These are phyloP conservation scores for Hygrophorus russula DNA, from an alignment of 768 basidiomycete genomes.

Conservation along the genomic window DNA sequence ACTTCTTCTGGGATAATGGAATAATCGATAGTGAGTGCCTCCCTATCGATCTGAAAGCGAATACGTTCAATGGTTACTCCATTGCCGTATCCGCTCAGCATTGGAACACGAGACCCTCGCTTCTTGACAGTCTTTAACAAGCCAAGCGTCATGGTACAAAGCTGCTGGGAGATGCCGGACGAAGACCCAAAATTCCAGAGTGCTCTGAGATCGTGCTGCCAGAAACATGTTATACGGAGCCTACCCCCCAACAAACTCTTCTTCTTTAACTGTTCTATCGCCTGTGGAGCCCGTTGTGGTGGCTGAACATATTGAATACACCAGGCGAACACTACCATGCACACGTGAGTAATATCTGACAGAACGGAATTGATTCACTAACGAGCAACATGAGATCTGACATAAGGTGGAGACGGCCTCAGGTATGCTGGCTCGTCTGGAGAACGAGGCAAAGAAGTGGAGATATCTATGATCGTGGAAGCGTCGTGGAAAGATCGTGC, in stretches of 20 bases:
- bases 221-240: slow-evolving; percentile 82
- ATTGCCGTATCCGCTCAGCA: slow-evolving; percentile 66
- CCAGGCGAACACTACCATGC: slow-evolving; percentile 70
- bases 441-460: slow-evolving; percentile 89
- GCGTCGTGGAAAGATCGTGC: slow-evolving; percentile 75
- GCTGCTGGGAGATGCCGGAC: slow-evolving; percentile 59
- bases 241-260: slow-evolving; percentile 24
- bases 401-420: slow-evolving; percentile 84
- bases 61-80: slow-evolving; percentile 74
- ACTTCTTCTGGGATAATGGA: slow-evolving; percentile 71
- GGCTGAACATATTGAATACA: slow-evolving; percentile 66
- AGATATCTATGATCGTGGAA: slow-evolving; percentile 78
- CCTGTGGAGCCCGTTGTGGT: slow-evolving; percentile 15
- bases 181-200: slow-evolving; percentile 72
- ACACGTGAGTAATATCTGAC: slow-evolving; percentile 6
- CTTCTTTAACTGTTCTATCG: slow-evolving; percentile 20
- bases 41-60: slow-evolving; percentile 71
- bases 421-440: slow-evolving; percentile 85
- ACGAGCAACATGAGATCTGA: slow-evolving; percentile 79
- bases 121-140: slow-evolving; percentile 72
- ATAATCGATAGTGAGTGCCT: slow-evolving; percentile 77
- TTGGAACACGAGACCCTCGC: slow-evolving; percentile 65
- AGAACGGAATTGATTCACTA: slow-evolving; percentile 16
- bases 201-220: slow-evolving; percentile 88
- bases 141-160: slow-evolving; percentile 77